Evolutionary conservation across 1,284 basidiomycete genomes (phyloP), one percentile per base, ranked within the genome.

Genomic region (Apiotrichum sp.): DNA sequence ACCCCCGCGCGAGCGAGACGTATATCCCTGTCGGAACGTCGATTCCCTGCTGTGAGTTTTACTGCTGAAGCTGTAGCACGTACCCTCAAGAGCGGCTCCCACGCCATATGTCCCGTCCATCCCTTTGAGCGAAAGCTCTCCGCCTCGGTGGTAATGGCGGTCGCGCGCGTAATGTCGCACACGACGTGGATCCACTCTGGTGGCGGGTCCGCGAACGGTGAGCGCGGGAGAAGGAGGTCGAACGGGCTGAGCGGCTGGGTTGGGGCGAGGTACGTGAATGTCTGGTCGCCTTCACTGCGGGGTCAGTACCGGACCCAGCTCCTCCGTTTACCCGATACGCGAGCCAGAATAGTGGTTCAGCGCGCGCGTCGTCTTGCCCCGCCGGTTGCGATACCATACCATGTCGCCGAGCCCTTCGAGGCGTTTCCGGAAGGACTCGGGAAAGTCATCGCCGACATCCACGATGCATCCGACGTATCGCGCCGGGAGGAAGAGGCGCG

Each of bases 361-460:
- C 0, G 87, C 89, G 22, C 86, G 57, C 1, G 79, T 84, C 1
- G 90, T 93, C 7, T 85, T 86, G 4, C 74, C 68, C 0, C 65
- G 67, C 54, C 85, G 78, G 53, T 84, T 79, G 53, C 93, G 81
- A 65, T 86, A 92, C 56, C 84, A 76, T 84, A 89, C 90, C 83
- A 91, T 88, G n/a, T 74, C 48, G 0, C 90, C 89, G 67, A 86
- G 90, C 1, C 73, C 68, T 49, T 84, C 76, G 3, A 96, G 79
- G 39, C 78, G 75, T 3, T 74, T 61, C 62, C 85, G 80, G 45
- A 90, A 82, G 14, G 78, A 62, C 1, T 66, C 54, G 9, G 87
- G 85, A 70, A 93, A 93, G 72, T 96, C 92, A 40, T 75, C 57
- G 3, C 93, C 93, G 68, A 80, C 80, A 75, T 97, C 92, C 45